phyloP scores from a whole-genome alignment of 208 protist genomes.

The Herpetomonas tarakana region DNA sequence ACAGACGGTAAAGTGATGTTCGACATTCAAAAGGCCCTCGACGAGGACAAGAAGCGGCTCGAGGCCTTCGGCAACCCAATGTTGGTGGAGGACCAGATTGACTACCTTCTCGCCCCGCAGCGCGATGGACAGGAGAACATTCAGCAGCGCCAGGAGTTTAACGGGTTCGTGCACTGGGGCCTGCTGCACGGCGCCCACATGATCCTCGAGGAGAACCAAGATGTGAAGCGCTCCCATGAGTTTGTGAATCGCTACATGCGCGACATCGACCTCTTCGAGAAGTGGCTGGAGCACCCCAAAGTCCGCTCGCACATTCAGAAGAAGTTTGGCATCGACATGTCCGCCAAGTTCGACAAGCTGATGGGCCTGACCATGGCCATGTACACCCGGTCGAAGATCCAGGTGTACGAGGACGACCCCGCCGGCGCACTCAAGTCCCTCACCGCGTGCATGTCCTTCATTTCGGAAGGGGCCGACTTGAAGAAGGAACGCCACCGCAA shows the following conservation, averaged over 20 bases:
- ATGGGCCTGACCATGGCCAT: slow-evolving; percentile 87
- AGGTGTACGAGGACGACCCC: slow-evolving; percentile 86
- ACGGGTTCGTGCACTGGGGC: slow-evolving; percentile 89
- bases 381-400: slow-evolving; percentile 87
- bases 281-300: slow-evolving; percentile 89
- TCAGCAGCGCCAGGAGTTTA: slow-evolving; percentile 83
- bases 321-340: slow-evolving; percentile 84
- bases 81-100: slow-evolving; percentile 82
- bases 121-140: slow-evolving; percentile 81
- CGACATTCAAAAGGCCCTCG: slow-evolving; percentile 80
- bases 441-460: slow-evolving; percentile 63
- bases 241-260: slow-evolving; percentile 91
- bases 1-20: slow-evolving; percentile 74
- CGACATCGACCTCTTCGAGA: slow-evolving; percentile 87
- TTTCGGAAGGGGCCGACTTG: slow-evolving; percentile 65
- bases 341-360: slow-evolving; percentile 83
- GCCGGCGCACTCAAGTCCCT: slow-evolving; percentile 86
- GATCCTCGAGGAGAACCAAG: slow-evolving; percentile 83
- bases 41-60: slow-evolving; percentile 77
- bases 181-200: slow-evolving; percentile 85
- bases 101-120: slow-evolving; percentile 77
- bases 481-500: slow-evolving; percentile 74
- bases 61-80: slow-evolving; percentile 89
- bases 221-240: slow-evolving; percentile 82
- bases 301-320: slow-evolving; percentile 85